Evolutionary conservation across 1,139 yeast species (phyloP), one percentile per base, ranked within the genome.

Genomic region (Hyphopichia pseudoburtonii): DNA sequence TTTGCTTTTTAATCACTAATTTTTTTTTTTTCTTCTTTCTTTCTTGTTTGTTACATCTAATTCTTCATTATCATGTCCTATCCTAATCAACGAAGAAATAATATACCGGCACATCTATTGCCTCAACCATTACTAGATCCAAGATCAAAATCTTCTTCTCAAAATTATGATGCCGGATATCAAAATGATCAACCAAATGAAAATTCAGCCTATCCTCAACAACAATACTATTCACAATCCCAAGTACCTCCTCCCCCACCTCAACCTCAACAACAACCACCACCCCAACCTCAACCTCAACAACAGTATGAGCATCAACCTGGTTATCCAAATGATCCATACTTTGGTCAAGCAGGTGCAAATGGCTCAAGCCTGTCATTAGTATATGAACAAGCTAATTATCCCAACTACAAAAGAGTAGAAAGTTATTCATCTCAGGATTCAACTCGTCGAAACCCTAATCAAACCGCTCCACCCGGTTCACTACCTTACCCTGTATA

Each of bases 81-180:
- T 19, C 28, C 34, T 7, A 28, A 28, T 28, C 30, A 33, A 21
- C 15, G 36, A 17, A 33, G 33, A 30, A 50, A 44, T 37, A 50
- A 45, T 37, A 44, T 66, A 27, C 72, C 72, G 4, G 57, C 63
- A 12, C 72, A 66, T 47, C 56, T 66, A 39, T 46, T 66, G 34
- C 72, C 72, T 2, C 66, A 52, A 46, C 55, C 58, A 4, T 58
- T 56, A 45, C 44, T 58, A 35, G 56, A 44, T 23, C 39, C 36
- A 21, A 36, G 29, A 21, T 22, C 15, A 3, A 17, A 11, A 14
- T 11, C 29, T 7, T 8, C 9, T 23, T 23, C 26, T 23, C 23
- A 21, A 10, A 21, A 10, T 21, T 10, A 21, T 21, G 23, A 21
- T 21, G 23, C 7, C 10, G 10, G 7, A 21, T 7, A 21, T 21